These are phyloP conservation scores for Teratosphaeria pseudoeucalypti DNA, from an alignment of 2,329 filamentous ascomycete species.

Conservation along the genomic window DNA sequence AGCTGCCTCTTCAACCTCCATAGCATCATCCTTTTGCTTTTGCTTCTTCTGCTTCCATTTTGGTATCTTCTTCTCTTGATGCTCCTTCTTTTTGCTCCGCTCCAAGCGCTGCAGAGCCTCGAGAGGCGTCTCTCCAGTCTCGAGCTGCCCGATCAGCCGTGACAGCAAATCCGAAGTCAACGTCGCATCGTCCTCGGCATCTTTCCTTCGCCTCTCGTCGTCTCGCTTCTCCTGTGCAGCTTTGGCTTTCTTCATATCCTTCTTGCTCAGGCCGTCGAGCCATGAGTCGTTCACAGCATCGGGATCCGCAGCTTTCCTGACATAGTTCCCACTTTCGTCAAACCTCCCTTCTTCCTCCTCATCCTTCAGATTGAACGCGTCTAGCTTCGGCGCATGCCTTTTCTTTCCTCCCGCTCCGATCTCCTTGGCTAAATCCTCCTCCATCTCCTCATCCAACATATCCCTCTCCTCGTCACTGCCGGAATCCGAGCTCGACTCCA, in stretches of 20 bases:
- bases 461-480: slow-evolving; percentile 51
- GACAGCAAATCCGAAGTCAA: slow-evolving; percentile 64
- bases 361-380: slow-evolving; percentile 86
- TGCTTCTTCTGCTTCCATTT: slow-evolving; percentile 53
- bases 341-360: slow-evolving; percentile 91
- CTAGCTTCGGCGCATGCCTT: slow-evolving; percentile 83
- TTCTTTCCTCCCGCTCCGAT: slow-evolving; percentile 84
- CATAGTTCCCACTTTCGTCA: slow-evolving; percentile 81
- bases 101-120: slow-evolving; percentile 72
- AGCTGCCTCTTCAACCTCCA: slow-evolving; percentile 54
- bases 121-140: slow-evolving; percentile 73
- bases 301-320: slow-evolving; percentile 78
- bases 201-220: slow-evolving; percentile 59
- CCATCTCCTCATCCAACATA: slow-evolving; percentile 43
- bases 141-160: slow-evolving; percentile 60
- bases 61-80: slow-evolving; percentile 29
- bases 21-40: slow-evolving; percentile 40
- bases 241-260: slow-evolving; percentile 79
- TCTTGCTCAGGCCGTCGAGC: slow-evolving; percentile 86
- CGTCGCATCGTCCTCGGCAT: slow-evolving; percentile 63
- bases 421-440: slow-evolving; percentile 74
- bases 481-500: slow-evolving; percentile 16
- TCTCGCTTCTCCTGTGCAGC: slow-evolving; percentile 81
- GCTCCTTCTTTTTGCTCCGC: slow-evolving; percentile 46
- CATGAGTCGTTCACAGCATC: slow-evolving; percentile 86